Evolutionary conservation across 2,329 filamentous ascomycete genomes (phyloP), one percentile per base, ranked within the genome.

Genomic region (Colletotrichum musicola): DNA sequence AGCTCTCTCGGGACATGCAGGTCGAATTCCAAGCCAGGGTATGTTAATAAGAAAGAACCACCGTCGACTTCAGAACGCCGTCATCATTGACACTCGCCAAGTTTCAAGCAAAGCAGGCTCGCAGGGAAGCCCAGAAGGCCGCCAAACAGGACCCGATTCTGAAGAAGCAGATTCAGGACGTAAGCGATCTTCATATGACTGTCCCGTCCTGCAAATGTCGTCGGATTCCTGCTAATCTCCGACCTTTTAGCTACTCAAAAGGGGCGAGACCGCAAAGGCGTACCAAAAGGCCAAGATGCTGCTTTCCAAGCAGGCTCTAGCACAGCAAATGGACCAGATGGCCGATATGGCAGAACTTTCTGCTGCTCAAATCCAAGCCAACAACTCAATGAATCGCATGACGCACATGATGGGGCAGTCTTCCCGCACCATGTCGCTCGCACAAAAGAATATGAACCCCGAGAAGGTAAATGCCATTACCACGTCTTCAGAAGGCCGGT

Each of bases 341-440:
- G 88, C 88, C 77, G 87, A 90, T 79, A 88, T 89, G 86, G 87
- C 87, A 27, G 88, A 89, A 78, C 81, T 89, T 30, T 86, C 83
- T 30, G 84, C 85, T 54, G 85, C 86, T 3, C 87, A 89, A 81
- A 89, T 90, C 77, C 86, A 89, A 80, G 87, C 87, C 75, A 89
- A 89, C 80, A 89, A 89, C 72, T 81, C 86, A 64, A 89, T 89
- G 87, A 89, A 89, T 80, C 85, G 87, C 72, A 89, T 89, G 87
- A 89, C 87, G 65, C 79, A 85, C 74, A 89, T 89, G 86, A 89
- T 89, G 86, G 84, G 84, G 25, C 85, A 87, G 77, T 88, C 86
- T 4, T 87, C 85, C 42, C 81, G 83, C 56, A 88, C 86, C 10
- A 89, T 89, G 87, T 84, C 81, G 70, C 82, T 84, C 7, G 87